Percentiles rank a stretch among this genome's conserved stretches.
phyloP scores from a whole-genome alignment of 2,329 filamentous ascomycete species.

The Arthrobotrys megalospora region DNA sequence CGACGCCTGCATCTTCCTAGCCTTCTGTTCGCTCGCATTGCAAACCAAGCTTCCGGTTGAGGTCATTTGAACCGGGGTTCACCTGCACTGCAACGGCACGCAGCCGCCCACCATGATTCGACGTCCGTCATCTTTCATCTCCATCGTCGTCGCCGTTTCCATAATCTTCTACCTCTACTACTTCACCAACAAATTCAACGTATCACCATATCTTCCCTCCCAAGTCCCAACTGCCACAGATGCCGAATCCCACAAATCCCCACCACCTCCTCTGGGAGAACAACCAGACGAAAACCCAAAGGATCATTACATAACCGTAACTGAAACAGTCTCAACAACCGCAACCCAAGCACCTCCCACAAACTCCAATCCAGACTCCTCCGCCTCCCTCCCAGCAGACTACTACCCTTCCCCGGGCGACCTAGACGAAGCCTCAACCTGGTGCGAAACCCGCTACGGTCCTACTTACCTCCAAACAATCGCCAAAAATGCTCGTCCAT shows the following conservation, averaged over 20 bases:
- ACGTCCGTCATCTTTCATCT: conserved; percentile 22
- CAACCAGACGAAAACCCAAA: background rate
- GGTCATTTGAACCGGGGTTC: no score
- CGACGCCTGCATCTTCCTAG: no score
- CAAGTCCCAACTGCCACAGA: background rate
- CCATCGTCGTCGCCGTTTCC: conserved; percentile 21
- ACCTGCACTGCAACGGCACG: background rate
- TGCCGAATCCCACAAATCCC: background rate
- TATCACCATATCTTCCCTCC: background rate
- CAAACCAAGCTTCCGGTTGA: no score
- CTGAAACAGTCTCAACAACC: background rate
- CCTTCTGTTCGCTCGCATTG: no score
- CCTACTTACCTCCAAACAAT: conserved; percentile 64
- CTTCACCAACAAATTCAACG: conserved; percentile 29
- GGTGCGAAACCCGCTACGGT: conserved; percentile 57
- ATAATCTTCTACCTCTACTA: conserved; percentile 46
- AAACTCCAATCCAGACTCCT: background rate
- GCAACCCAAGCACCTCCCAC: background rate
- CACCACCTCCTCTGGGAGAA: background rate
- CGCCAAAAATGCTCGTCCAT: conserved; percentile 63
- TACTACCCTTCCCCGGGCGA: conserved; percentile 37
- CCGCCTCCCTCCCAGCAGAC: conserved; percentile 21
- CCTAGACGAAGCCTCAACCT: conserved; percentile 20
- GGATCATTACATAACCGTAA: conserved; percentile 5
- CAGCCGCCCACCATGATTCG: conserved; percentile 16